A percentile compares a stretch with the other conserved stretches of the same genome.
phyloP scores from a whole-genome alignment of 257 asterid genomes.

The Solanum rostratum region DNA sequence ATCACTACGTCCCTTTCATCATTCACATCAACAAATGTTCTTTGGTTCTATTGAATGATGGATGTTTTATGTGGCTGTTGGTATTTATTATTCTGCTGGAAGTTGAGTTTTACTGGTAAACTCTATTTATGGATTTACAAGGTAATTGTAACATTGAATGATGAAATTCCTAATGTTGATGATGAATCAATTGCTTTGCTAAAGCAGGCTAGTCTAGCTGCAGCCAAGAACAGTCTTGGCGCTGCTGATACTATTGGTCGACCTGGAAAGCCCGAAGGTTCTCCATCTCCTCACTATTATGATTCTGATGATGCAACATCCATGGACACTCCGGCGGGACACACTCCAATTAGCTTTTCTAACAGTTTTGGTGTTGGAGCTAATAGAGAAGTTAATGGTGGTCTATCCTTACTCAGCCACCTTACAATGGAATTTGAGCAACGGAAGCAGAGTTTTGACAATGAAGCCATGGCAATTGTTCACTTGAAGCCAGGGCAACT shows the following conservation, averaged over 20 bases:
- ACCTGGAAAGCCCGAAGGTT: constrained; percentile 31
- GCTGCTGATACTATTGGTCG: constrained; percentile 25
- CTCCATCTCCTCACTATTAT: constrained; percentile 45
- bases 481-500: constrained; percentile 32
- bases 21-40: neutral
- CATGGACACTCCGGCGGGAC: constrained; percentile 52
- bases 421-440: constrained; percentile 59
- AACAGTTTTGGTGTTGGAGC: constrained; percentile 18
- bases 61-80: neutral
- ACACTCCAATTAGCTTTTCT: constrained; percentile 38
- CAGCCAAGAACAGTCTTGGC: constrained; percentile 48
- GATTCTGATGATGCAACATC: constrained; percentile 58
- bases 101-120: neutral
- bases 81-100: neutral
- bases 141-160: neutral
- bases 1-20: neutral
- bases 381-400: constrained; percentile 31
- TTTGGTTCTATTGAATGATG: neutral
- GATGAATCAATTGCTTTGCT: neutral
- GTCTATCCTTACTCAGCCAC: constrained; percentile 23
- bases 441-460: constrained; percentile 40
- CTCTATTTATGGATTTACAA: neutral
- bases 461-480: constrained; percentile 33
- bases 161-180: neutral
- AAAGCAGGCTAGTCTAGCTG: constrained; percentile 59